phyloP scores from a whole-genome alignment of 2,329 filamentous ascomycete genomes.

The Nothomitra cinnamomea region DNA sequence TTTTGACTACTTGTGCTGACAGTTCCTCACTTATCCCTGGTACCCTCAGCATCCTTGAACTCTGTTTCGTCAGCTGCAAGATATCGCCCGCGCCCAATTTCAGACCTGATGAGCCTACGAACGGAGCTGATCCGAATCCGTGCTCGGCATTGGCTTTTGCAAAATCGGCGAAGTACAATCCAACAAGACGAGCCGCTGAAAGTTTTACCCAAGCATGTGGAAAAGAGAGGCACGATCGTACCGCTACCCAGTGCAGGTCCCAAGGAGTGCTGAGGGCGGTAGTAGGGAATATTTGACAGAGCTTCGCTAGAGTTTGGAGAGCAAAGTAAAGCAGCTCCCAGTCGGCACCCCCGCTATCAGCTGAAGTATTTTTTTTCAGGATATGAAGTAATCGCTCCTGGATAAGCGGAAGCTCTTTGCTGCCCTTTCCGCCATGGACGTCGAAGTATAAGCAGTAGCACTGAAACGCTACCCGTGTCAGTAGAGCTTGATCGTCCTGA shows the following conservation, averaged over 20 bases:
- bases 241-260: conserved; percentile 50
- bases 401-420: conserved; percentile 50
- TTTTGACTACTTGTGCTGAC: conserved; percentile 62
- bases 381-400: conserved; percentile 32
- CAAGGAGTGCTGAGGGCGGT: conserved; percentile 43
- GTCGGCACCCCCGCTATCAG: conserved; percentile 35
- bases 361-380: conserved; percentile 33
- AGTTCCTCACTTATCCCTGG: conserved; percentile 53
- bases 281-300: conserved; percentile 49
- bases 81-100: conserved; percentile 48
- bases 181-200: conserved; percentile 55
- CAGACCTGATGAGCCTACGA: conserved; percentile 56
- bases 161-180: conserved; percentile 65
- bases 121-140: conserved; percentile 37
- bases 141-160: conserved; percentile 41
- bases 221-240: conserved; percentile 54
- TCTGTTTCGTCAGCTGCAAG: conserved; percentile 36
- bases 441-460: conserved; percentile 75
- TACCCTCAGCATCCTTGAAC: conserved; percentile 42
- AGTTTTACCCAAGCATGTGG: conserved; percentile 60
- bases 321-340: conserved; percentile 61
- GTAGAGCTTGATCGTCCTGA: conserved; percentile 52
- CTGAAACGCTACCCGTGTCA: conserved; percentile 60
- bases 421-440: conserved; percentile 42
- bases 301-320: conserved; percentile 48